phyloP scores from a whole-genome alignment of 2,329 filamentous ascomycete species.

The Pseudopithomyces maydicus region DNA sequence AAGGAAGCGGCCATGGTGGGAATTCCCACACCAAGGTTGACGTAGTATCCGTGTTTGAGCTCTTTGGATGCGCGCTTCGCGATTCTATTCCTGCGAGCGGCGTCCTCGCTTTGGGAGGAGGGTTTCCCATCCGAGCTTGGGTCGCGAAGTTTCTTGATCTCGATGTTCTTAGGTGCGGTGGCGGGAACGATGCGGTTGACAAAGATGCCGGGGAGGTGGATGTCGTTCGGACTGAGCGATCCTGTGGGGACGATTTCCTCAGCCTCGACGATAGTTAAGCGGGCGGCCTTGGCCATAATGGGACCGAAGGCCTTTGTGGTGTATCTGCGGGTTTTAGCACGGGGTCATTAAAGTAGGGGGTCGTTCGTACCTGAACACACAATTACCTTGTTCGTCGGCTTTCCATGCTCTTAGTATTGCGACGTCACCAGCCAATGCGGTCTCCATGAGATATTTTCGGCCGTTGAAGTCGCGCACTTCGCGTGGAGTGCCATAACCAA shows the following conservation, averaged over 20 bases:
- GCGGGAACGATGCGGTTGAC: slow-evolving; percentile 87
- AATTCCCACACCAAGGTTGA: slow-evolving; percentile 90
- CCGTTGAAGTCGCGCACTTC: slow-evolving; percentile 76
- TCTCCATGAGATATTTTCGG: slow-evolving; percentile 77
- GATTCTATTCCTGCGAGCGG: slow-evolving; percentile 70
- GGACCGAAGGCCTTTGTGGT: slow-evolving; percentile 45
- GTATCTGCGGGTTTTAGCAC: slow-evolving; percentile 26
- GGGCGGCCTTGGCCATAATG: slow-evolving; percentile 84
- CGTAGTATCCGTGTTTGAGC: slow-evolving; percentile 95
- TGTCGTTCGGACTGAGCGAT: slow-evolving; percentile 79
- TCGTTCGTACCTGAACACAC: slow-evolving; percentile 61
- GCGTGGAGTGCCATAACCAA: slow-evolving; percentile 67
- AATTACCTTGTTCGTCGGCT: slow-evolving; percentile 77
- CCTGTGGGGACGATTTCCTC: slow-evolving; percentile 91
- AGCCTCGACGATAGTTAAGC: slow-evolving; percentile 91
- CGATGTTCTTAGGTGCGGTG: slow-evolving; percentile 77
- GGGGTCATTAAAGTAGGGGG: background rate
- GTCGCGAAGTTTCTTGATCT: slow-evolving; percentile 51
- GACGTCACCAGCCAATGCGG: slow-evolving; percentile 74
- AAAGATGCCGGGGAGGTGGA: slow-evolving; percentile 90
- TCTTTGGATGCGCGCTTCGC: slow-evolving; percentile 84
- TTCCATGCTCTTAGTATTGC: slow-evolving; percentile 65
- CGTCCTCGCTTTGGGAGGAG: slow-evolving; percentile 20
- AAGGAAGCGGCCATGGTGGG: slow-evolving; percentile 88
- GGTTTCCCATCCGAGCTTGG: slow-evolving; percentile 12